These are phyloP conservation scores for Ganoderma multipileum DNA, from an alignment of 1,284 basidiomycete species.

Conservation along the genomic window DNA sequence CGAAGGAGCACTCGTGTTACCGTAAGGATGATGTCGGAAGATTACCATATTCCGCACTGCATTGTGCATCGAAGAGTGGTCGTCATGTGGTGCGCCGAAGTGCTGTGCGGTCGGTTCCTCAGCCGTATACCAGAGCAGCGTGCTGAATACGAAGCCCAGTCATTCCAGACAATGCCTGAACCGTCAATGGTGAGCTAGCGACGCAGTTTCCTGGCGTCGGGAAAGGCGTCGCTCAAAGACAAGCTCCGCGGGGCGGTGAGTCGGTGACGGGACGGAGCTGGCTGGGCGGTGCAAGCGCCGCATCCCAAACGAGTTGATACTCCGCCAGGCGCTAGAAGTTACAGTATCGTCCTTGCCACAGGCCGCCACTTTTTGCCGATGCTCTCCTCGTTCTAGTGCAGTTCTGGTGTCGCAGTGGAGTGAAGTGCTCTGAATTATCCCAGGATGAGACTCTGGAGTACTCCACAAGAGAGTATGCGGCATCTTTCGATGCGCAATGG, in stretches of 20 bases:
- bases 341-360: too few species aligned
- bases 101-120: background rate
- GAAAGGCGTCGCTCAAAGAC: too few species aligned
- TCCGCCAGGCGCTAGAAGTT: background rate
- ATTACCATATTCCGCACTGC: background rate
- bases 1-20: background rate
- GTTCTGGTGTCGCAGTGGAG: background rate
- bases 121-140: background rate
- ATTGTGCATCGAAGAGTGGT: background rate
- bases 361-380: background rate
- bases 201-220: too few species aligned
- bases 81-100: background rate
- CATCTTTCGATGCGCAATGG: background rate
- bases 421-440: background rate
- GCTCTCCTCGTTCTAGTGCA: background rate
- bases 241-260: too few species aligned
- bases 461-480: background rate
- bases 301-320: too few species aligned
- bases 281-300: too few species aligned
- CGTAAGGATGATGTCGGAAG: background rate
- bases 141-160: background rate
- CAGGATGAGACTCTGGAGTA: background rate
- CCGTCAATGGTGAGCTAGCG: background rate
- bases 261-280: too few species aligned
- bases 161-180: background rate